These are phyloP conservation scores for Sechiopsis laciniata DNA, from an alignment of 306 rosid species.

Conservation along the genomic window DNA sequence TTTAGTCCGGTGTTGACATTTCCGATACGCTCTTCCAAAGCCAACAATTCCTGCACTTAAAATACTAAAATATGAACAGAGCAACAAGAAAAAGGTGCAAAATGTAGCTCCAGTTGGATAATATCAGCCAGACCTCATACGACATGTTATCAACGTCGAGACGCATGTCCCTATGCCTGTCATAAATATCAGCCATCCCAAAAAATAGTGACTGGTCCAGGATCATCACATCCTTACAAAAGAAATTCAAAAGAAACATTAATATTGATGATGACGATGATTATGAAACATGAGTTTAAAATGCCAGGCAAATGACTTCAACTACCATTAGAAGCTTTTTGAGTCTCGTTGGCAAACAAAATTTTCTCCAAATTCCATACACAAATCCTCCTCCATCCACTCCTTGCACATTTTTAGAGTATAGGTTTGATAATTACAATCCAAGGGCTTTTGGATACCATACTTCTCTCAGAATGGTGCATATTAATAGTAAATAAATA, in stretches of 20 bases:
- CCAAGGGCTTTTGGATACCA: neutral
- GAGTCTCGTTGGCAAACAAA: neutral
- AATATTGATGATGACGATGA: neutral
- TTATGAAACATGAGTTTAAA: constrained; percentile 18
- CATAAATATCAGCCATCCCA: constrained; percentile 85
- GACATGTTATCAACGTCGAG: constrained; percentile 98
- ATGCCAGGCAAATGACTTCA: constrained; percentile 5
- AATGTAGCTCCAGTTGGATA: neutral
- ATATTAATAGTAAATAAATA: no score
- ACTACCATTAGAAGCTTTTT: neutral
- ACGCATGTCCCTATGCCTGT: constrained; percentile 92
- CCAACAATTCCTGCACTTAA: constrained; percentile 63
- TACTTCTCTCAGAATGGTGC: neutral
- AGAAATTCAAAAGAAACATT: neutral
- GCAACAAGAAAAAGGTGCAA: neutral
- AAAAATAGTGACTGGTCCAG: constrained; percentile 75
- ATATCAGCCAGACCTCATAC: constrained; percentile 54
- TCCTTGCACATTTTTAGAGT: neutral
- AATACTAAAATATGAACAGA: neutral
- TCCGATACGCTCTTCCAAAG: constrained; percentile 95
- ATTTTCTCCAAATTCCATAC: neutral
- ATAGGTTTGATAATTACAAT: neutral
- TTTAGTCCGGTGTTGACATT: constrained; percentile 81
- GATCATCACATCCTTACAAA: constrained; percentile 82
- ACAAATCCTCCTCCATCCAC: constrained; percentile 4